These are phyloP conservation scores for Leucaena leucocephala DNA, from an alignment of 306 rosid genomes.

Conservation along the genomic window DNA sequence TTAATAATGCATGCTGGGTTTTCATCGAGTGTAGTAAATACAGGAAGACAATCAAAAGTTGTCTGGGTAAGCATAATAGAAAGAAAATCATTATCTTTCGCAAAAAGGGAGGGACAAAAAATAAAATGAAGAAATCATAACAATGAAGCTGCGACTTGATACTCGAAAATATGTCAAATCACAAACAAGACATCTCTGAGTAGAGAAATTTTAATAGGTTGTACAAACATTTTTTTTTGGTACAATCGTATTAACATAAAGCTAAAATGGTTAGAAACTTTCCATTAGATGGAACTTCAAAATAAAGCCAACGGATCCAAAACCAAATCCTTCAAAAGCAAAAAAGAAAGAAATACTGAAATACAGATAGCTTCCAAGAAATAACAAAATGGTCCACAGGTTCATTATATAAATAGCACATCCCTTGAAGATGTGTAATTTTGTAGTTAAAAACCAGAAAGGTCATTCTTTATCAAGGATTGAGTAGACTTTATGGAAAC, in stretches of 20 bases:
- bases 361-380: background rate
- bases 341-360: background rate
- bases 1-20: background rate
- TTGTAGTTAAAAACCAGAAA: slow-evolving; percentile 1
- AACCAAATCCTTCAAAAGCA: background rate
- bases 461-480: slow-evolving; percentile 7
- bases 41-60: background rate
- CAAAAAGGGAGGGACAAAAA: background rate
- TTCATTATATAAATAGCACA: slow-evolving; percentile 12
- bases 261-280: background rate
- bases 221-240: background rate
- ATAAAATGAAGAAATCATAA: background rate
- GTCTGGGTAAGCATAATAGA: background rate
- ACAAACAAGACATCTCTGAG: background rate
- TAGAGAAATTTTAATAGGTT: background rate
- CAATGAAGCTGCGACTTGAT: background rate
- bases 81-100: background rate
- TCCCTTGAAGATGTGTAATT: background rate
- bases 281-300: background rate
- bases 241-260: background rate
- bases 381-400: background rate
- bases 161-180: background rate
- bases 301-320: slow-evolving; percentile 4
- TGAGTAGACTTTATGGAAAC: slow-evolving; percentile 18
- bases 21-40: background rate